Conservation (phyloP, 1,284 basidiomycete species). For the Malassezia arunalokei region DNA sequence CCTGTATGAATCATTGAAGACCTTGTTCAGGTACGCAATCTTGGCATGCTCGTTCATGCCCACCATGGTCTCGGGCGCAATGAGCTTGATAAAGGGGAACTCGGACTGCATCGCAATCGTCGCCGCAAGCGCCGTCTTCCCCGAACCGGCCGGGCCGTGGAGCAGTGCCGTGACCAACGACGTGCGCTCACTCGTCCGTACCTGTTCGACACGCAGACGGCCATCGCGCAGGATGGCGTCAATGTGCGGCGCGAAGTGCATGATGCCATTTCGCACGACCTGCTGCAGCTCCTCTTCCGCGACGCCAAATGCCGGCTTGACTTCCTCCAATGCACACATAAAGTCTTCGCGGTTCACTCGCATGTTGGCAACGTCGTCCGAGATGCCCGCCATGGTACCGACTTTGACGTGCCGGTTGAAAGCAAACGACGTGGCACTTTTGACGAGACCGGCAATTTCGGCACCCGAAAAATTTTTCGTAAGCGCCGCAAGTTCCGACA, state of each 20-base stretch:
- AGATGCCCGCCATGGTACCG: slow-evolving; percentile 89
- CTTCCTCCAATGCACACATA: slow-evolving; percentile 80
- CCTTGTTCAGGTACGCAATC: slow-evolving; percentile 79
- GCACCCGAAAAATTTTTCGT: slow-evolving; percentile 99
- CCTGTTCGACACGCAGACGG: slow-evolving; percentile 87
- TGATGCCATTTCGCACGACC: slow-evolving; percentile 93
- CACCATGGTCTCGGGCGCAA: slow-evolving; percentile 93
- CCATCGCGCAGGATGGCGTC: slow-evolving; percentile 71
- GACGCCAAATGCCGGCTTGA: slow-evolving; percentile 93
- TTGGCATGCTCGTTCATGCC: slow-evolving; percentile 84
- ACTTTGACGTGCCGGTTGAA: slow-evolving; percentile 96
- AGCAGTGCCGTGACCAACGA: slow-evolving; percentile 82
- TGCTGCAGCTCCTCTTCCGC: slow-evolving; percentile 89
- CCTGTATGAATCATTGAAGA: slow-evolving; percentile 94
- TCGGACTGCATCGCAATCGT: slow-evolving; percentile 83
- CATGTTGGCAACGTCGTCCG: slow-evolving; percentile 85
- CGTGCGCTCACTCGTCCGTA: slow-evolving; percentile 74
- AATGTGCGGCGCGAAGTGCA: slow-evolving; percentile 66
- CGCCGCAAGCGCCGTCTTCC: slow-evolving; percentile 90
- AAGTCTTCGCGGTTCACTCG: slow-evolving; percentile 81
- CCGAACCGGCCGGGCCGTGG: slow-evolving; percentile 74
- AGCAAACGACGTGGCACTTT: slow-evolving; percentile 94
- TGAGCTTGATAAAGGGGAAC: slow-evolving; percentile 95
- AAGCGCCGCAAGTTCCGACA: slow-evolving; percentile 65
- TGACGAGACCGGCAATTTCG: slow-evolving; percentile 88